A percentile compares a stretch with the other conserved stretches of the same genome.
These are phyloP conservation scores for Sclerotinia spermophila DNA, from an alignment of 2,329 filamentous ascomycete genomes.

Conservation along the genomic window DNA sequence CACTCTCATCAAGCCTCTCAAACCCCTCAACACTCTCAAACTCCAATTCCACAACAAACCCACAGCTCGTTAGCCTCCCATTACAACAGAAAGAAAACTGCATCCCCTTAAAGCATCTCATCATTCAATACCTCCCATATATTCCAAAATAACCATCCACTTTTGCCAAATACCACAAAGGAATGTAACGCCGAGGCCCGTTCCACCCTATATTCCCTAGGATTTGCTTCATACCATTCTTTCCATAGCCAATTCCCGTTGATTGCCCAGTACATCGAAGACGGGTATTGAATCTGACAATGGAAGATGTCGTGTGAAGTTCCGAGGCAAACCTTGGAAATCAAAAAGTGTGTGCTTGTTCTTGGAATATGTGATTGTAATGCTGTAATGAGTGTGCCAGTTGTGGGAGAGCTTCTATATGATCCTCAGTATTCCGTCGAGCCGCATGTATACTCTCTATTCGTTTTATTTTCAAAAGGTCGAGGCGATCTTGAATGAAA, in stretches of 20 bases:
- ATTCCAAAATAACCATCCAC: not conserved
- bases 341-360: accelerated
- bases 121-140: not conserved
- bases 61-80: not conserved
- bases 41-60: not conserved
- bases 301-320: not conserved
- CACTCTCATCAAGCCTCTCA: too few relatives aligned
- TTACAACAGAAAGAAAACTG: not conserved
- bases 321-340: not conserved
- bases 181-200: not conserved
- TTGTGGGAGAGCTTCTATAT: accelerated
- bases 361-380: not conserved
- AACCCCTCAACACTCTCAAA: too few relatives aligned
- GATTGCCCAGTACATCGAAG: not conserved
- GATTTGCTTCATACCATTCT: not conserved
- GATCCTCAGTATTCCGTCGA: accelerated
- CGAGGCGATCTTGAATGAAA: not conserved
- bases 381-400: accelerated
- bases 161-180: not conserved
- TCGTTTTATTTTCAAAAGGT: not conserved
- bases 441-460: not conserved
- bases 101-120: accelerated
- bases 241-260: not conserved
- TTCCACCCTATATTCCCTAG: accelerated
- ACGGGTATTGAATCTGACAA: not conserved